Base-by-base conservation (phyloP, 257 asterid species). In the Solanum lignicaule region DNA sequence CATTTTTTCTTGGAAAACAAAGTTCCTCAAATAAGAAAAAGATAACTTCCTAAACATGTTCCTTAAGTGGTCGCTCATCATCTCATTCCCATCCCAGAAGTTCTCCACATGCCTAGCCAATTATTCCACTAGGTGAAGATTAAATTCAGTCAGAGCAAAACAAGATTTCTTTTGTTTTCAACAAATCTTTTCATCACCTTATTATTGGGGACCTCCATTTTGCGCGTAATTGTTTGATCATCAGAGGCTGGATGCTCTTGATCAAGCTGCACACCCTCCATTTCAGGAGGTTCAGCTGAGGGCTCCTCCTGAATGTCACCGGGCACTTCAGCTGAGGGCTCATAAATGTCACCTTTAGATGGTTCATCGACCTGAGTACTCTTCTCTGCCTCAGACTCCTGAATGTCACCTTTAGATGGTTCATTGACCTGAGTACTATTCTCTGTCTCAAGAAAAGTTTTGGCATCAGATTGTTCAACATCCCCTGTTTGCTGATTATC, bases 141-240 rank as follows among this genome's bases (percentile, higher is more conserved):
- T 36, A 14, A 18, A 55, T 87, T 78, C 73, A 52, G 46, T 66
- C 75, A 21, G 4, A 36, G 39, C 33, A 65, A 76, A 20, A 83
- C 10, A 66, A 75, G 87, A 60, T 55, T 18, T 39, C 75, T 35
- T 21, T 10, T 7, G 35, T 43, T 79, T 27, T 27, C 75, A 16
- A 87, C 13, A 75, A 81, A 38, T 46, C 5, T 69, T 38, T 58
- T 43, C 62, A 39, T 87, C 83, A 97, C 99, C 98, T 94, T 97
- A 87, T 93, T 96, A 91, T 93, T 97, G 5, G 99, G 98, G 86
- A 97, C 99, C 88, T 94, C 99, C 91, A 97, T 95, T 92, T 93
- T 95, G 90, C 94, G 96, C 27, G 99, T 90, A 83, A 91, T 88
- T 68, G 94, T 88, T 90, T 91, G 94, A 33, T 89, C 78, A 29